Evolutionary conservation across 2,329 filamentous ascomycete genomes (phyloP).

Genomic region (Aspergillus sp.): DNA sequence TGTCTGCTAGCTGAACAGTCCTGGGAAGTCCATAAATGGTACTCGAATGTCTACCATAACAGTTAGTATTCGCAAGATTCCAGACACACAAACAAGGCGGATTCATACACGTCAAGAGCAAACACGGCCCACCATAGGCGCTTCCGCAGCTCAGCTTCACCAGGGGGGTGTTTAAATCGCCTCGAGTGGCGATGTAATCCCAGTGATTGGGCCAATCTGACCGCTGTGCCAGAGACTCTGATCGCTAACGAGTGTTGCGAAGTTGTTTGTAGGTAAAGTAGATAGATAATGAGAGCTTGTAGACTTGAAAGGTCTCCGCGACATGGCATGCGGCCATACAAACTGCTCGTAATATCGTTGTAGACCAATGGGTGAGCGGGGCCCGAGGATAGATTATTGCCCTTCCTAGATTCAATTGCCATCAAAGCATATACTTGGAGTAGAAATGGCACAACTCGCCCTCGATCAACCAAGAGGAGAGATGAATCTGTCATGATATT

Average conservation of each 20-base stretch:
- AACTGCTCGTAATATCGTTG: no score
- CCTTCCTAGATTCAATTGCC: no score
- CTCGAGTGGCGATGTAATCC: neutral
- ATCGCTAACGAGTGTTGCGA: neutral
- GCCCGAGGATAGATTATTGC: no score
- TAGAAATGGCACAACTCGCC: neutral
- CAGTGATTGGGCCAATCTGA: neutral
- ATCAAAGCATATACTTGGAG: neutral
- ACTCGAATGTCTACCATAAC: neutral
- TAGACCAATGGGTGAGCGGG: no score
- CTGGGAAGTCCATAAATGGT: neutral
- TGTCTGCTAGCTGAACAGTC: neutral
- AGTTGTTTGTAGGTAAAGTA: neutral
- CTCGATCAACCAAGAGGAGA: neutral
- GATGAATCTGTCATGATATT: neutral
- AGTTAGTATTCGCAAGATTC: neutral
- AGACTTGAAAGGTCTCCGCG: neutral
- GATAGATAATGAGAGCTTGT: neutral
- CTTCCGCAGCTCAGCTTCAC: slow-evolving; percentile 1
- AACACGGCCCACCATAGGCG: slow-evolving; percentile 2
- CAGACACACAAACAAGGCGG: neutral
- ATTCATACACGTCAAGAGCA: neutral
- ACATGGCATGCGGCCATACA: neutral
- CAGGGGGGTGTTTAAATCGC: neutral
- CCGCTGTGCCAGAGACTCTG: neutral